phyloP scores from a whole-genome alignment of 495 filamentous ascomycete species.

The Glonium stellatum region DNA sequence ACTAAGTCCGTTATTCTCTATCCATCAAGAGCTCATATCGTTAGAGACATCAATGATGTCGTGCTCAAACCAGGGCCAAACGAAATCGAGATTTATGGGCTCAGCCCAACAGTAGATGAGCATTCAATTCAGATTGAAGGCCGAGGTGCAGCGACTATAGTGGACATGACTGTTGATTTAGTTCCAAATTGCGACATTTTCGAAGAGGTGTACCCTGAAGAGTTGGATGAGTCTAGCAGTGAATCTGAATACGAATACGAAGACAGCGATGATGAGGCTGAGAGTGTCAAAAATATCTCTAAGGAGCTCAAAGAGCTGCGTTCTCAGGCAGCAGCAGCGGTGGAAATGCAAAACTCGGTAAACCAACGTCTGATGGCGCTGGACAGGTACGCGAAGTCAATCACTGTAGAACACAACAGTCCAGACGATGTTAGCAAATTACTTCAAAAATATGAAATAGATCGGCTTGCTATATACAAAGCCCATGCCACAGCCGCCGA shows the following conservation, averaged over 20 bases:
- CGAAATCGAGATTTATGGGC: conserved; percentile 57
- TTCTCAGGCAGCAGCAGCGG: conserved; percentile 27
- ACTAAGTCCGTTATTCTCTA: conserved; percentile 59
- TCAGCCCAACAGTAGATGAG: conserved; percentile 57
- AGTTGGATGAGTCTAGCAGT: conserved; percentile 36
- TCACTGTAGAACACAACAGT: conserved; percentile 13
- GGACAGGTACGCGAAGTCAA: conserved; percentile 15
- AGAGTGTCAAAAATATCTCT: conserved; percentile 22
- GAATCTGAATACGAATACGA: conserved; percentile 35
- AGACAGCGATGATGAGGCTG: conserved; percentile 29
- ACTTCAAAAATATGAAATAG: conserved; percentile 42
- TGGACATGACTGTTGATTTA: conserved; percentile 57
- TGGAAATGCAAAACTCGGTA: conserved; percentile 36
- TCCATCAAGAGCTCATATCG: conserved; percentile 53
- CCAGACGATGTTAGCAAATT: conserved; percentile 32
- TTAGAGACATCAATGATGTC: conserved; percentile 57
- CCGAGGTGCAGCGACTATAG: conserved; percentile 55
- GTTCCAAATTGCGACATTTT: conserved; percentile 54
- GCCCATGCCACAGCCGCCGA: conserved; percentile 35
- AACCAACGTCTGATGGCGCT: conserved; percentile 14
- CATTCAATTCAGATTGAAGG: conserved; percentile 67
- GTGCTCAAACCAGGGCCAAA: conserved; percentile 53
- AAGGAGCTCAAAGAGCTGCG: conserved; percentile 25
- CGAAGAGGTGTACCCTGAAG: conserved; percentile 49
- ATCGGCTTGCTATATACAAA: conserved; percentile 44